Evolutionary conservation across 331 rosid genomes (phyloP), one percentile per base, ranked within the genome.

Genomic region (Ulmus americana): DNA sequence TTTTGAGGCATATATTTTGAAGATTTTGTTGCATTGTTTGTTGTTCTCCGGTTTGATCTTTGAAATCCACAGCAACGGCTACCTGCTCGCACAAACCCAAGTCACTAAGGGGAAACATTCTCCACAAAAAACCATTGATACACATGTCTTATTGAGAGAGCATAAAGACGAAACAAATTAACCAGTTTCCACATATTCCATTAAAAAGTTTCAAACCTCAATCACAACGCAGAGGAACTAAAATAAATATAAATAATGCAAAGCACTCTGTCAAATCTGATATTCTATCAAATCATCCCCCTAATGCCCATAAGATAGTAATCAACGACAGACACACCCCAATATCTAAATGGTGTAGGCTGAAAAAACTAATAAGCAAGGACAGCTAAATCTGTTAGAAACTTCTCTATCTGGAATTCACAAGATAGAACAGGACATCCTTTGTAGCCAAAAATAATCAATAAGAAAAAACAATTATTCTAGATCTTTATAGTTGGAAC

Each of bases 11-110:
- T 57, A 91, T 88, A 76, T 91, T 91, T 75, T 91, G 97, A 65
- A 91, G 95, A 86, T 86, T 91, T 81, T 91, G 97, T 79, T 91
- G 97, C 97, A 91, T 91, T 70, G 94, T 91, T 83, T 91, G 95
- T 70, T 91, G 95, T 72, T 91, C 97, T 69, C 96, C 97, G 48
- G 96, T 87, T 79, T 91, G 97, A 79, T 91, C 97, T 83, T 82
- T 91, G 62, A 88, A 91, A 86, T 91, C 97, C 59, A 91, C 90
- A 53, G 94, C 95, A 76, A 83, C 96, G 54, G 96, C 97, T 59
- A 85, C 96, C 97, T 91, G 88, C 71, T 68, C 50, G 66, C 45
- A 71, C 71, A 79, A 68, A 65, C 49, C 67, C 16, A 73, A 47
- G 59, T 72, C 55, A 76, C 35, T 18, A 73, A 28, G 35, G 35